Conservation (phyloP, 2,329 filamentous ascomycete species). For the Beauveria sp. region DNA sequence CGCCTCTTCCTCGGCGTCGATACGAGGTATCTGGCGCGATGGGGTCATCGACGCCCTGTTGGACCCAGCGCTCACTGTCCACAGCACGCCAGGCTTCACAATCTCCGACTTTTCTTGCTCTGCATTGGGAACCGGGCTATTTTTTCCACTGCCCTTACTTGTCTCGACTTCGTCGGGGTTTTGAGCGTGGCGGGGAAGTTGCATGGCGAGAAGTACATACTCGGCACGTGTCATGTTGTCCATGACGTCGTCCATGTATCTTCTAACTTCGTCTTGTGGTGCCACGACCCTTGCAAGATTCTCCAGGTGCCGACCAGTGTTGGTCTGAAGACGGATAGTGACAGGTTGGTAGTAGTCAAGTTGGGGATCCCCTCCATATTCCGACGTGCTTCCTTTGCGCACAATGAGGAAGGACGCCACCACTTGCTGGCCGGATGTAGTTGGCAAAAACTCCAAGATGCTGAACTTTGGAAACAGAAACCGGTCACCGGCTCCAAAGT, state of each 20-base stretch:
- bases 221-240: constrained; percentile 60
- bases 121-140: constrained; percentile 22
- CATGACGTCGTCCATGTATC: constrained; percentile 66
- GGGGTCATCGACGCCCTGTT: constrained; percentile 11
- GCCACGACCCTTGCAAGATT: constrained; percentile 54
- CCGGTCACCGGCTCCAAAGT: constrained; percentile 66
- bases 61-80: constrained; percentile 19
- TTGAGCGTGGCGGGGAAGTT: constrained; percentile 41
- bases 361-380: constrained; percentile 54
- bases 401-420: constrained; percentile 73
- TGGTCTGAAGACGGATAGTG: constrained; percentile 51
- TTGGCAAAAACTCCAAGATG: constrained; percentile 58
- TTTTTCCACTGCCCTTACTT: constrained; percentile 24
- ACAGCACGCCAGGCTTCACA: constrained; percentile 25
- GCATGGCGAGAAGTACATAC: constrained; percentile 60
- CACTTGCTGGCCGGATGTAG: constrained; percentile 47
- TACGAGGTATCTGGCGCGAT: constrained; percentile 18
- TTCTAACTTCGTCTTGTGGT: constrained; percentile 52
- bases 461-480: constrained; percentile 74
- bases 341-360: constrained; percentile 73
- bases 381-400: constrained; percentile 60
- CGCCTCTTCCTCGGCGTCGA: constrained; percentile 28
- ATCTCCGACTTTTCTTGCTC: constrained; percentile 19
- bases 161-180: constrained; percentile 22
- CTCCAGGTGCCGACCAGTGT: constrained; percentile 50